These are phyloP conservation scores for Tylopilus sp. DNA, from an alignment of 1,284 basidiomycete genomes.

Conservation along the genomic window DNA sequence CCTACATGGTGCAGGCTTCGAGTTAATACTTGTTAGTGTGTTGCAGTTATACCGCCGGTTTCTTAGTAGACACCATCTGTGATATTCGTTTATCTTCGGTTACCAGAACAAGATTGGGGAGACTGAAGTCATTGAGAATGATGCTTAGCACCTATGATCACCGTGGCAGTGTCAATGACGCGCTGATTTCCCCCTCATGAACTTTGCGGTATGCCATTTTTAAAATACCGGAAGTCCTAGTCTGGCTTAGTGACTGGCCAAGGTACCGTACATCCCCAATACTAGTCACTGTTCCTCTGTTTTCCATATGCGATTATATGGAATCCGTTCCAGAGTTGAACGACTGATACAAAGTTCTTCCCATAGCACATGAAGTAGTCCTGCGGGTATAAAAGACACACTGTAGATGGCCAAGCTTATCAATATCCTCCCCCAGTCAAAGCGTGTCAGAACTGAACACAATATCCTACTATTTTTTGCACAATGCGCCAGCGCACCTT, in stretches of 20 bases:
- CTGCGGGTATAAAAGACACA: constrained; percentile 25
- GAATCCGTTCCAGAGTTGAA: background rate
- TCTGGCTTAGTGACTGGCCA: background rate
- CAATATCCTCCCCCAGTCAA: background rate
- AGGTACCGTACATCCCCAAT: background rate
- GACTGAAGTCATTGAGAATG: background rate
- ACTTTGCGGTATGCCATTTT: background rate
- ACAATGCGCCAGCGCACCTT: constrained; percentile 52
- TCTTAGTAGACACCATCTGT: background rate
- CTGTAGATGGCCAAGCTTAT: background rate
- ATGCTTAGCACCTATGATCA: background rate
- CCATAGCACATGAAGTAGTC: background rate
- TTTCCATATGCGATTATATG: background rate
- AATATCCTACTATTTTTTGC: background rate
- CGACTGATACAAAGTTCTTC: background rate
- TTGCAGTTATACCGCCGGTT: background rate
- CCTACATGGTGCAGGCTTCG: no score
- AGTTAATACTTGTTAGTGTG: no score
- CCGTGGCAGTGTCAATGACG: background rate
- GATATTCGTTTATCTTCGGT: background rate
- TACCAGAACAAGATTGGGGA: background rate
- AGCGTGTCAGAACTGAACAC: background rate
- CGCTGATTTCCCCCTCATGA: background rate
- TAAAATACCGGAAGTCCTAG: background rate
- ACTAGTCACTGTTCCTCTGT: background rate